Conservation (phyloP, 2,329 filamentous ascomycete genomes). For the Drechslerella coelobrocha region DNA sequence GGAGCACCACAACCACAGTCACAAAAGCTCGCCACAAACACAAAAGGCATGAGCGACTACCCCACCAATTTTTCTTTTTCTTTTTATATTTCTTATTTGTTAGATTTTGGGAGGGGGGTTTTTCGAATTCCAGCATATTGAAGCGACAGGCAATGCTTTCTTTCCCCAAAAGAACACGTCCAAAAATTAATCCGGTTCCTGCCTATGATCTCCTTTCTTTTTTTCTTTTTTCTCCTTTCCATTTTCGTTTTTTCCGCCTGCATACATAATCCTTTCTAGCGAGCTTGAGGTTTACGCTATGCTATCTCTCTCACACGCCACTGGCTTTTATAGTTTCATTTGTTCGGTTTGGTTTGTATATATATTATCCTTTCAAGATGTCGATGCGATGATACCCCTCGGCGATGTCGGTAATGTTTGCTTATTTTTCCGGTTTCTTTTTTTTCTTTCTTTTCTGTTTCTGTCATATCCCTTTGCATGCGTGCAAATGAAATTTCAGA, state of each 20-base stretch:
- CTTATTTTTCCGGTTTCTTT: constrained; percentile 4
- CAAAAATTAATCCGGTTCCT: background rate
- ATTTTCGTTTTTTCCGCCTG: background rate
- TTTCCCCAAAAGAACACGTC: background rate
- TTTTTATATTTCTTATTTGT: background rate
- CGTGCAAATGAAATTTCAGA: constrained; percentile 13
- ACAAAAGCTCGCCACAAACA: constrained; percentile 26
- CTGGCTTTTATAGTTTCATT: constrained; percentile 7
- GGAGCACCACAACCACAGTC: constrained; percentile 43
- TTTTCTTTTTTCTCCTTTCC: background rate
- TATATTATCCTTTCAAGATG: constrained; percentile 35
- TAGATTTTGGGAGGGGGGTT: background rate
- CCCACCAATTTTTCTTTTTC: background rate
- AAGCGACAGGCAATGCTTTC: background rate
- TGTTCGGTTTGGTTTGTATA: constrained; percentile 15
- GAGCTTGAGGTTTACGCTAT: background rate
- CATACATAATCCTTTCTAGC: background rate
- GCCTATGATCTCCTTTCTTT: background rate
- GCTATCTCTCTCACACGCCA: constrained; percentile 1
- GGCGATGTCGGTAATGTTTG: constrained; percentile 18
- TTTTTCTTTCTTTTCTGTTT: constrained; percentile 9
- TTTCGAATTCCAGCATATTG: background rate
- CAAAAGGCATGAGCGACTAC: constrained; percentile 8
- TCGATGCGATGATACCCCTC: constrained; percentile 47
- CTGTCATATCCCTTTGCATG: constrained; percentile 5